Base-by-base conservation (phyloP, 352 stramenopile genomes). In the Pythium coloratum region DNA sequence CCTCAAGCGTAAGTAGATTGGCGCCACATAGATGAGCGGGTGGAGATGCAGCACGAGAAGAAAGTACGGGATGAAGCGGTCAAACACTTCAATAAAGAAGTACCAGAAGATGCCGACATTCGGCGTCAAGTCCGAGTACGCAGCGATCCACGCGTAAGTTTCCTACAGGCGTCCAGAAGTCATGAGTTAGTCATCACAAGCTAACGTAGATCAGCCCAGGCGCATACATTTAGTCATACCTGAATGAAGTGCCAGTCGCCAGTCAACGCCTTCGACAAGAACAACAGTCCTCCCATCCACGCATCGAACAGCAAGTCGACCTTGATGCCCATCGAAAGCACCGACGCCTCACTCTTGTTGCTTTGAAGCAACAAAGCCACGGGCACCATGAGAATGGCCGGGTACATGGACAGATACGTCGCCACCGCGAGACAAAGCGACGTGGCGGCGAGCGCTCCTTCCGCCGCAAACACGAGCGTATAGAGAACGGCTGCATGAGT, bases 51-150 rank as follows among this genome's bases (percentile, higher is more conserved):
- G 66, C 32, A 95, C 70, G 16, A 94, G 85, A 13, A 94, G 72
- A 62, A 95, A 95, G 64, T 94, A 95, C 56, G 76, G 77, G 55
- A 90, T 89, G 59, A 95, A 95, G 20, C 87, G 85, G 64, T 95
- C 85, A 56, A 95, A 95, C 1, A 95, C 76, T 65, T 95, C 87
- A 69, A 90, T 95, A 64, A 95, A 94, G 63, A 95, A 94, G 57
- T 95, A 95, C 87, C 87, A 95, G 67, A 95, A 95, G 63, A 94
- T 84, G 38, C 87, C 87, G 26, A 95, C 79, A 51, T 94, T 93
- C 8, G 85, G 85, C 1, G 87, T 94, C 82, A 95, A 70, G 62
- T 94, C 87, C 47, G 81, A 90, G 55, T 93, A 95, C 38, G 76
- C 78, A 0, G 80, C 80, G 30, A 94, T 76, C 87, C 87, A 95